These are phyloP conservation scores for Rhizoclosmatium globosum DNA, from an alignment of 192 early-diverging fungal genomes.

Conservation along the genomic window DNA sequence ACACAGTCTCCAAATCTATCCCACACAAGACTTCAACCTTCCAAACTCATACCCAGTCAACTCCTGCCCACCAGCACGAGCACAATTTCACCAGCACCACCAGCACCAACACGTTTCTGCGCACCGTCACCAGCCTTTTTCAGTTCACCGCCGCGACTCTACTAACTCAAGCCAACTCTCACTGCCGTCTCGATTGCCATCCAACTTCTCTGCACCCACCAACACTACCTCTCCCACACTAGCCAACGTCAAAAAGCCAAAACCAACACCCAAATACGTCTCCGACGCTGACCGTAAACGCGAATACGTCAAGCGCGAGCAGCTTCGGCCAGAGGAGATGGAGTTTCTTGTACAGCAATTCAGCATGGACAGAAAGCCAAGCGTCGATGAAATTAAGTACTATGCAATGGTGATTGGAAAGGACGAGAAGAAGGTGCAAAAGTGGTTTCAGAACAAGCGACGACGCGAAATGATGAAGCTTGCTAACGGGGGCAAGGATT, in stretches of 20 bases:
- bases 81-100: background rate
- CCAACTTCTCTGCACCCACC: too few species aligned
- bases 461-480: background rate
- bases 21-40: too few species aligned
- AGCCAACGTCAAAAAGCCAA: too few species aligned
- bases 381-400: background rate
- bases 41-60: too few species aligned
- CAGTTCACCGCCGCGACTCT: background rate
- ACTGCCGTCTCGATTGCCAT: background rate
- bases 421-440: slow-evolving; percentile 1
- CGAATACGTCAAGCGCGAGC: background rate
- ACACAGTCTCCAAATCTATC: too few species aligned
- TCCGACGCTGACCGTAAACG: background rate
- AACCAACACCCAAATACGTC: too few species aligned
- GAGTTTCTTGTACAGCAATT: background rate
- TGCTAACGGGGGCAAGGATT: too few species aligned
- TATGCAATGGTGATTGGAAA: background rate
- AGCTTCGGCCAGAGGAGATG: background rate
- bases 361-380: background rate
- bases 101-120: background rate
- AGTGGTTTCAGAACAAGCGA: background rate
- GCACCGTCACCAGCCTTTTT: background rate
- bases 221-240: too few species aligned
- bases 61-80: too few species aligned
- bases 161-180: background rate